Percentiles rank a stretch among this genome's conserved stretches.
phyloP scores from a whole-genome alignment of 2,329 filamentous ascomycete genomes.

The Penicillium sp. region DNA sequence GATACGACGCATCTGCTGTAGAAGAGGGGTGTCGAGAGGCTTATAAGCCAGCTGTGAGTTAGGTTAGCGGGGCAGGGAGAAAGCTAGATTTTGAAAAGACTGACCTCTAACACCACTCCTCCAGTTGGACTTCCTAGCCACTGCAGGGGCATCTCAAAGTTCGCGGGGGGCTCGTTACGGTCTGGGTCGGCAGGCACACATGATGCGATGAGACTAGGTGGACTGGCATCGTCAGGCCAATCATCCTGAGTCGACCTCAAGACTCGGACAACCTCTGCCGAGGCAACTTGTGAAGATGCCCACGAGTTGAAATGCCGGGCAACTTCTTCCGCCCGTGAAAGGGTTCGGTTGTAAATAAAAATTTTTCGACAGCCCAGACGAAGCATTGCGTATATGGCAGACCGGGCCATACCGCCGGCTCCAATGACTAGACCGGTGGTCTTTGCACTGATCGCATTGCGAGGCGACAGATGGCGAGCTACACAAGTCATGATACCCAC shows the following conservation, averaged over 20 bases:
- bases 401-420: conserved; percentile 72
- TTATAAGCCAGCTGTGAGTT: conserved; percentile 58
- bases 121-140: conserved; percentile 73
- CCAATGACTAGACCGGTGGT: conserved; percentile 56
- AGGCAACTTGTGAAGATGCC: conserved; percentile 41
- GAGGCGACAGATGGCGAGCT: conserved; percentile 42
- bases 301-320: conserved; percentile 65
- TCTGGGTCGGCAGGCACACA: conserved; percentile 72
- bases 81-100: not conserved
- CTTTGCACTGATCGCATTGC: conserved; percentile 54
- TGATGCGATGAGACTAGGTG: conserved; percentile 71
- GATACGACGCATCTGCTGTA: conserved; percentile 64
- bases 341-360: conserved; percentile 70
- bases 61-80: conserved; percentile 21
- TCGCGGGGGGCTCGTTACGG: conserved; percentile 61
- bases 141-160: conserved; percentile 65
- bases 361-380: conserved; percentile 74
- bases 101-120: conserved; percentile 70
- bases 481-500: conserved; percentile 44
- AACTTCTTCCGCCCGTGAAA: conserved; percentile 64
- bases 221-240: conserved; percentile 63
- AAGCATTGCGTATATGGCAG: conserved; percentile 74
- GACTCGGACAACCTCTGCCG: conserved; percentile 47
- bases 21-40: conserved; percentile 67
- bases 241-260: conserved; percentile 57